Base-by-base conservation (phyloP, 352 stramenopile species). In the Phytophthora pseudosyringae region DNA sequence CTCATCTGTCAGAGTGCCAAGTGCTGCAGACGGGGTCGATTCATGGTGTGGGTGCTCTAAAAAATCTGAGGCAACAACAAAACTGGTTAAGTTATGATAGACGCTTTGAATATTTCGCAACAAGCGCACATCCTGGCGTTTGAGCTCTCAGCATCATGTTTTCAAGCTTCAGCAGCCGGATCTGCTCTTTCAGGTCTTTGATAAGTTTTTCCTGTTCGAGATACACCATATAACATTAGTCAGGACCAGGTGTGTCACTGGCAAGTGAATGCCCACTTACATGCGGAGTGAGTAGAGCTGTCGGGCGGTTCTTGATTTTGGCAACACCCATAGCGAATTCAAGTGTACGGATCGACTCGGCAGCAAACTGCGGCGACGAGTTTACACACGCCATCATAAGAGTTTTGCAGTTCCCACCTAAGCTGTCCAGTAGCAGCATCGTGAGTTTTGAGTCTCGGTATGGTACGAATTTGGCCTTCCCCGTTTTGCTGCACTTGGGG, bases 381-480 rank as follows among this genome's bases (percentile, higher is more conserved):
- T 91, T 89, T 26, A 93, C 83, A 25, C 83, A 93, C n/a, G 81
- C 83, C 11, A 93, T 67, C 83, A 93, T 93, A 10, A 93, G 75
- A 11, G 83, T 93, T 64, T 90, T 90, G 52, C 81, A 90, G 53
- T 87, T 87, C 5, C 83, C 83, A 0, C 83, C 83, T 3, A 93
- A 61, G 57, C 83, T 91, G 44, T 93, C 83, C 33, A 90, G 74
- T 36, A 93, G 56, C 33, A 93, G 69, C 82, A 89, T 89, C 2
- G 83, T 92, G 7, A 90, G 70, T 36, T 93, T 91, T 2, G 82
- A 93, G 63, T 91, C 82, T 25, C 84, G 79, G 21, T 74, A 86
- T 3, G 84, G 84, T 6, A 93, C 73, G 47, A 91, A 90, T 59
- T 88, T 90, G 33, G 46, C 43, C 47, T 76, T 86, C 28, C 54